These are phyloP conservation scores for Boletus subparvulus DNA, from an alignment of 768 basidiomycete genomes.

Conservation along the genomic window DNA sequence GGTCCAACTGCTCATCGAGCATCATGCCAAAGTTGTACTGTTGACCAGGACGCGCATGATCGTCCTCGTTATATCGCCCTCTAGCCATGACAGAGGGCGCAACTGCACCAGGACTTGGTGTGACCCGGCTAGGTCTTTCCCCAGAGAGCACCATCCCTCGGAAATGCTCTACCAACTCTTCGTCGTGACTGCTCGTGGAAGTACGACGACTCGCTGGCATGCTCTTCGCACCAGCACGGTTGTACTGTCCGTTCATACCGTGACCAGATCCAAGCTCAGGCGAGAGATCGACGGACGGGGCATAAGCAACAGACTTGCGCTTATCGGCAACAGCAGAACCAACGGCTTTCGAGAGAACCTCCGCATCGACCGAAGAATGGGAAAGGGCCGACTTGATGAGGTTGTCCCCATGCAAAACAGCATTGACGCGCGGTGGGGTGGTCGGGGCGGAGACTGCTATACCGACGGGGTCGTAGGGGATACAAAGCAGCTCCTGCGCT, in stretches of 20 bases:
- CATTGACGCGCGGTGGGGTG: conserved; percentile 78
- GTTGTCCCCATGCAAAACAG: conserved; percentile 61
- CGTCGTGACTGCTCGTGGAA: conserved; percentile 84
- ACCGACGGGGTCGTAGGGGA: conserved; percentile 64
- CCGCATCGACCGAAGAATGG: conserved; percentile 56
- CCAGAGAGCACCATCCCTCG: conserved; percentile 69
- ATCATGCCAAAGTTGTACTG: conserved; percentile 84
- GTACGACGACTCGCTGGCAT: conserved; percentile 92
- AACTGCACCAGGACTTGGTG: conserved; percentile 52
- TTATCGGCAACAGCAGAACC: conserved; percentile 69
- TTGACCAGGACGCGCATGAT: conserved; percentile 57
- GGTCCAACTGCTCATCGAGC: conserved; percentile 89
- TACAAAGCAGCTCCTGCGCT: conserved; percentile 75
- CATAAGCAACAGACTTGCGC: conserved; percentile 85
- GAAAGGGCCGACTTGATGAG: conserved; percentile 43
- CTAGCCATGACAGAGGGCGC: conserved; percentile 55
- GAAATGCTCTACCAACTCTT: conserved; percentile 74
- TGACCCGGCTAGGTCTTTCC: conserved; percentile 56
- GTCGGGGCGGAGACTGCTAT: conserved; percentile 88
- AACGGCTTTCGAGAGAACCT: conserved; percentile 66
- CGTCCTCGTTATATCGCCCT: conserved; percentile 56
- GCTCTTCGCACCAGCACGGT: conserved; percentile 80
- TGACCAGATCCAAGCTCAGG: conserved; percentile 57
- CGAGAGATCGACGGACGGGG: conserved; percentile 72
- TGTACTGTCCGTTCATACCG: conserved; percentile 52